Conservation (phyloP, 768 basidiomycete species). For the Psilocybe azurescens region DNA sequence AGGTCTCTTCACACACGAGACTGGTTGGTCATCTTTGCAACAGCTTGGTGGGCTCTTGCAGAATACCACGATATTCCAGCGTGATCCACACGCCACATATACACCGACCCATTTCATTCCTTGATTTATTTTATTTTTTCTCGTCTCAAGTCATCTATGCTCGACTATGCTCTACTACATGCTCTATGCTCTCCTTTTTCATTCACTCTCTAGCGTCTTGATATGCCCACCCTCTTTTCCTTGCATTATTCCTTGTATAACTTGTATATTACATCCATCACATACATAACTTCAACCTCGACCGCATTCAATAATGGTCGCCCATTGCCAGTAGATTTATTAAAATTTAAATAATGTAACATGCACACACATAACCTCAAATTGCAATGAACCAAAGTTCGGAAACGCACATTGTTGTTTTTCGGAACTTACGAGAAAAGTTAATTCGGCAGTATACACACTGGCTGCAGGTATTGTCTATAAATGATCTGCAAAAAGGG, state of each 20-base stretch:
- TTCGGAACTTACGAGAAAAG: too few species aligned
- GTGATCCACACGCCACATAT: neutral
- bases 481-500: too few species aligned
- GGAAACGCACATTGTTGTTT: too few species aligned
- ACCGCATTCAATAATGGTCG: neutral
- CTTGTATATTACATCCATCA: neutral
- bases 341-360: neutral
- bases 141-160: neutral
- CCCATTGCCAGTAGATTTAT: neutral
- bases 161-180: conserved; percentile 1
- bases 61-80: conserved; percentile 2
- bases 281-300: neutral
- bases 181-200: conserved; percentile 6
- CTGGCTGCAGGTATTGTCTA: too few species aligned
- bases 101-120: neutral
- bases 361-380: too few species aligned
- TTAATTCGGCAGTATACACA: too few species aligned
- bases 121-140: neutral
- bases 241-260: neutral
- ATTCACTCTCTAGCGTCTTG: neutral
- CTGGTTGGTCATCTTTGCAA: neutral
- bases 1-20: neutral
- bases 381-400: too few species aligned
- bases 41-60: conserved; percentile 3
- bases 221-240: neutral